These are phyloP conservation scores for Prunus fruticosa DNA, from an alignment of 306 rosid species.

Conservation along the genomic window DNA sequence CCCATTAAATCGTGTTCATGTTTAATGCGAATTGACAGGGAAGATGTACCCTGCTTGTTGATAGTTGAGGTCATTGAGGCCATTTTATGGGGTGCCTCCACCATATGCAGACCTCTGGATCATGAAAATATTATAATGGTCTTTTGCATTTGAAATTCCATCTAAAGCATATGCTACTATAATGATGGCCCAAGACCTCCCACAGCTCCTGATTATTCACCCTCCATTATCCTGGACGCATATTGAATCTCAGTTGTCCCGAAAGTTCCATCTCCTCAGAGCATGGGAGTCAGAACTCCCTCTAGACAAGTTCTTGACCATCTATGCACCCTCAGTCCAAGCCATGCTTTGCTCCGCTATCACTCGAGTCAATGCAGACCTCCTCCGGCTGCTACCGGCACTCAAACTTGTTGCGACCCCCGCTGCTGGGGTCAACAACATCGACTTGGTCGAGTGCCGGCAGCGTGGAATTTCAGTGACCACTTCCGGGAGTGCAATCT, in stretches of 20 bases:
- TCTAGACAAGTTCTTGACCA: constrained; percentile 20
- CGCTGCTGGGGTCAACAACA: neutral
- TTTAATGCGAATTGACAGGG: no score
- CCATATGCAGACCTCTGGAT: no score
- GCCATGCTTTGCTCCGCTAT: neutral
- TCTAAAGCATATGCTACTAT: no score
- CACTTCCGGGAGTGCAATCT: constrained; percentile 12
- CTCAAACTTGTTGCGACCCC: neutral
- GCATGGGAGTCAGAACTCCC: constrained; percentile 24
- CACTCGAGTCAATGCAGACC: constrained; percentile 8
- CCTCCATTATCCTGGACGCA: constrained; percentile 4
- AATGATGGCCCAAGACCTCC: no score
- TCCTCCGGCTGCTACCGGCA: constrained; percentile 1
- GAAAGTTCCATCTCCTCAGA: constrained; percentile 28
- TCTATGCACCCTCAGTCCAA: no score
- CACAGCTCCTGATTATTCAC: no score
- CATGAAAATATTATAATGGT: no score
- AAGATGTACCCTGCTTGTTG: no score
- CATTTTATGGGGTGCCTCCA: no score
- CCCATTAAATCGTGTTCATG: no score
- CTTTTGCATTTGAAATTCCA: no score
- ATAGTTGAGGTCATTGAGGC: no score
- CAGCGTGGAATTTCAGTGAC: constrained; percentile 21
- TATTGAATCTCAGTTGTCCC: constrained; percentile 6
- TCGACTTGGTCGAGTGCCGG: neutral